phyloP scores from a whole-genome alignment of 1,284 basidiomycete species.

The Porphyrellus sp. region DNA sequence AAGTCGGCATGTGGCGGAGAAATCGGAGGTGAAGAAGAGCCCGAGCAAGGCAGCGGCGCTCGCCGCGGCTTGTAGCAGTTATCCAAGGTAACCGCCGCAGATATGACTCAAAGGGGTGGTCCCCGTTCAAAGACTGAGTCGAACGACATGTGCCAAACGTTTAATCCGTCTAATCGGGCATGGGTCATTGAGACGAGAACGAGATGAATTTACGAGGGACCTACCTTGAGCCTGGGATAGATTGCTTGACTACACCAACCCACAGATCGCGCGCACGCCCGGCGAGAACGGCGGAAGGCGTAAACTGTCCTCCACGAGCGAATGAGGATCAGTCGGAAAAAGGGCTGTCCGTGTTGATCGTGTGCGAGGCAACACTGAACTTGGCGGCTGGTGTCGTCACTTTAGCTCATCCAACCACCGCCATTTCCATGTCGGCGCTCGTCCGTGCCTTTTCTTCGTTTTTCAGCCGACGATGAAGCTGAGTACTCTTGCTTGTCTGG shows the following conservation, averaged over 20 bases:
- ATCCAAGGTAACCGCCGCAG: slow-evolving; percentile 61
- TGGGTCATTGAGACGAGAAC: background rate
- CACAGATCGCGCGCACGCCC: slow-evolving; percentile 53
- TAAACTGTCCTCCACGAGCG: slow-evolving; percentile 54
- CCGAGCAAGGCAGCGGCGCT: slow-evolving; percentile 55
- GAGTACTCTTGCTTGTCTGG: background rate
- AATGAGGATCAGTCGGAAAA: slow-evolving; percentile 54
- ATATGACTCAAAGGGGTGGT: slow-evolving; percentile 46
- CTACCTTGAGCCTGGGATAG: slow-evolving; percentile 60
- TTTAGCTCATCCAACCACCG: slow-evolving; percentile 5
- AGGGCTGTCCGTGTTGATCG: slow-evolving; percentile 36
- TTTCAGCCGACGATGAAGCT: background rate
- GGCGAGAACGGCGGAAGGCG: slow-evolving; percentile 55
- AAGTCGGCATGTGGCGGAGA: slow-evolving; percentile 67
- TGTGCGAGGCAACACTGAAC: background rate
- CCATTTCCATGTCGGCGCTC: slow-evolving; percentile 8
- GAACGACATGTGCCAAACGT: too few species aligned
- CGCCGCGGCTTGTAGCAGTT: slow-evolving; percentile 37
- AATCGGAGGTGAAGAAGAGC: slow-evolving; percentile 42
- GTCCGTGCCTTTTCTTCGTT: slow-evolving; percentile 1
- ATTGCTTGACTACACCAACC: slow-evolving; percentile 53
- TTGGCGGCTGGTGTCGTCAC: background rate
- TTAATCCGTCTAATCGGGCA: slow-evolving; percentile 47
- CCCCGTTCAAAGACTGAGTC: too few species aligned
- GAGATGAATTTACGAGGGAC: background rate